Base-by-base conservation (phyloP, 306 rosid species). In the Sophora flavescens region DNA sequence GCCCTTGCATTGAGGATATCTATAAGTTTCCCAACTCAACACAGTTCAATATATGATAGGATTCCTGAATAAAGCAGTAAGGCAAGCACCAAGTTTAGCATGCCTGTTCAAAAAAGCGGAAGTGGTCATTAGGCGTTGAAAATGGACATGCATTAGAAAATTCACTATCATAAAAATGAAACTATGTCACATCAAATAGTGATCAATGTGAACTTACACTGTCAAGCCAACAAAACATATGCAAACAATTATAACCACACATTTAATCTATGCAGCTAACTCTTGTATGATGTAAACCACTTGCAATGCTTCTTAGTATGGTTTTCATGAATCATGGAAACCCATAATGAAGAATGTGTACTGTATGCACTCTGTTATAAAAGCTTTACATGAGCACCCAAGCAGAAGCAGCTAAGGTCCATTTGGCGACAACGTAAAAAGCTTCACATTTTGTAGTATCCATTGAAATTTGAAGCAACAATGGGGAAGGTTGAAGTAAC, bases 1-100 rank as follows among this genome's bases (percentile, higher is more conserved):
- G 91, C 84, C 98, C 98, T 96, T 96, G 99, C 98, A 96, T 91
- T 83, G 84, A 85, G 75, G 78, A 77, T 28, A 72, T 70, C 78
- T 84, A 61, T 64, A 51, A 78, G 73, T 45, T 80, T 80, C 68
- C 72, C 67, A 45, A 75, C 80, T 32, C 48, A 80, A 68, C 47
- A 79, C 6, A 68, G 72, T 53, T 70, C 59, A 60, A 59, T 66
- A 68, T 78, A 67, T 16, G 8, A 36, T 73, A 74, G 72, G 36
- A 75, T 60, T 62, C 83, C 81, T 81, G 67, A 66, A 56, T 35
- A 72, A 41, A 83, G 56, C 67, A 70, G 74, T 76, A 53, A n/a
- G 66, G 68, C 54, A 70, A 8, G 47, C 67, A 80, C 48, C n/a
- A 56, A 63, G 61, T 38, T 61, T 10, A 61, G 79, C 54, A 81